Percentiles rank a stretch among this genome's conserved stretches.
phyloP scores from a whole-genome alignment of 192 early-diverging fungal genomes.

The Podila clonocystis region DNA sequence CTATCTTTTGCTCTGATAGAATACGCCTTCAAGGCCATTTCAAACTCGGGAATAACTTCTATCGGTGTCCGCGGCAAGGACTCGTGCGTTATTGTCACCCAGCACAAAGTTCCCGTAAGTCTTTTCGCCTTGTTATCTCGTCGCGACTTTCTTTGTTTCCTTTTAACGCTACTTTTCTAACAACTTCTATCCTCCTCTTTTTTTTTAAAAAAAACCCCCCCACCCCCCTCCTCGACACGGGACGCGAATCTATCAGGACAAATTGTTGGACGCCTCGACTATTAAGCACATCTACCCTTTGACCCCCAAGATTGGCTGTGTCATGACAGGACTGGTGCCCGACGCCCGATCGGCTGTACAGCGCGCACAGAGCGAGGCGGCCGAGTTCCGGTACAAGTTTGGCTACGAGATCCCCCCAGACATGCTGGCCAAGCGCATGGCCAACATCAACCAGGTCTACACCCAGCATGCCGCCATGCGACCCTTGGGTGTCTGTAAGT shows the following conservation, averaged over 20 bases:
- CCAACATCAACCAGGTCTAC: conserved; percentile 99
- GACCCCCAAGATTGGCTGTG: conserved; percentile 94
- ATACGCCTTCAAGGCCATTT: conserved; percentile 99
- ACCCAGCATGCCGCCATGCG: conserved; percentile 99
- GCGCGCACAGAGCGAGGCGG: conserved; percentile 94
- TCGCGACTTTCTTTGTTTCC: neutral
- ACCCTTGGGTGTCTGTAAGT: conserved; percentile 92
- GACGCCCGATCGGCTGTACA: conserved; percentile 94
- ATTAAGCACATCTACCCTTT: conserved; percentile 95
- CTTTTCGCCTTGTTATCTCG: neutral
- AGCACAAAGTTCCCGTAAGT: conserved; percentile 93
- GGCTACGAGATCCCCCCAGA: conserved; percentile 98
- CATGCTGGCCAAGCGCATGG: conserved; percentile 97
- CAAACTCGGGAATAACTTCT: conserved; percentile 94
- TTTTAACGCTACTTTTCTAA: neutral
- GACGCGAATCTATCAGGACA: conserved; percentile 71
- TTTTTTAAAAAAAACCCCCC: neutral
- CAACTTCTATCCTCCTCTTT: neutral
- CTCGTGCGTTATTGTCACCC: conserved; percentile 93
- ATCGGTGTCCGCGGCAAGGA: conserved; percentile 97
- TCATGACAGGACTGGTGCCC: conserved; percentile 98
- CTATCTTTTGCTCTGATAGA: conserved; percentile 62
- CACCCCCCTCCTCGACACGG: too few species aligned
- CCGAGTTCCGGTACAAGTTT: conserved; percentile 98
- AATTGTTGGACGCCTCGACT: conserved; percentile 92